phyloP scores from a whole-genome alignment of 495 filamentous ascomycete species.

The Niebla homalea region DNA sequence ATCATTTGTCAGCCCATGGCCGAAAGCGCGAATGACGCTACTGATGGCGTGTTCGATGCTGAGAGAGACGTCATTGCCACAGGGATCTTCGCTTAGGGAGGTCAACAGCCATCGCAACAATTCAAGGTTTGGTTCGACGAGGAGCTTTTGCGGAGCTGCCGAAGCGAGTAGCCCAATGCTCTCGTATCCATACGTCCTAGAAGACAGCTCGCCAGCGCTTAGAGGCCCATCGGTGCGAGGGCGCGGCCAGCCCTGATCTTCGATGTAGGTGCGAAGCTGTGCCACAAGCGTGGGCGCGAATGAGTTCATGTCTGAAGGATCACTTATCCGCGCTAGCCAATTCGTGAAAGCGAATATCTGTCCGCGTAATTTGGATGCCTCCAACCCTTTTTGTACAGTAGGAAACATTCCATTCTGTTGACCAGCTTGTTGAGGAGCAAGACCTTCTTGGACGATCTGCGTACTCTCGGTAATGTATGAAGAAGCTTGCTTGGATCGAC shows the following conservation, averaged over 20 bases:
- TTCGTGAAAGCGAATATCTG: conserved; percentile 83
- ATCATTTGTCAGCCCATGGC: conserved; percentile 30
- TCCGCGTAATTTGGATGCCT: conserved; percentile 58
- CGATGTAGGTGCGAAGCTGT: conserved; percentile 59
- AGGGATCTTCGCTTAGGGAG: conserved; percentile 68
- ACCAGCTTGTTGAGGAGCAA: conserved; percentile 27
- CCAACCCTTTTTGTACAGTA: conserved; percentile 42
- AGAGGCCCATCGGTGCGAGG: conserved; percentile 36
- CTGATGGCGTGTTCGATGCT: conserved; percentile 83
- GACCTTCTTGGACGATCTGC: conserved; percentile 53
- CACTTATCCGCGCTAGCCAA: conserved; percentile 70
- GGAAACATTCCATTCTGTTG: conserved; percentile 27
- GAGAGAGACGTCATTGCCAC: conserved; percentile 57
- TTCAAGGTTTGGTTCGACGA: conserved; percentile 42
- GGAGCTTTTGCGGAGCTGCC: conserved; percentile 33
- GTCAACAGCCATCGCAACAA: conserved; percentile 67
- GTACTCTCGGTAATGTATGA: conserved; percentile 50
- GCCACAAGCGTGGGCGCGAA: conserved; percentile 61
- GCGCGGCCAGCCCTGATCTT: conserved; percentile 73
- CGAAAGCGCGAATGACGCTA: conserved; percentile 52
- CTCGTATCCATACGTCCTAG: conserved; percentile 70
- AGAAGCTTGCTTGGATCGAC: conserved; percentile 59
- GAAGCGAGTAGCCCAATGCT: conserved; percentile 63
- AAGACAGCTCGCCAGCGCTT: conserved; percentile 31
- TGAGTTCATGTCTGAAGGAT: conserved; percentile 38